Conservation (phyloP, 2,329 filamentous ascomycete species). For the Harringtonia aguacate region DNA sequence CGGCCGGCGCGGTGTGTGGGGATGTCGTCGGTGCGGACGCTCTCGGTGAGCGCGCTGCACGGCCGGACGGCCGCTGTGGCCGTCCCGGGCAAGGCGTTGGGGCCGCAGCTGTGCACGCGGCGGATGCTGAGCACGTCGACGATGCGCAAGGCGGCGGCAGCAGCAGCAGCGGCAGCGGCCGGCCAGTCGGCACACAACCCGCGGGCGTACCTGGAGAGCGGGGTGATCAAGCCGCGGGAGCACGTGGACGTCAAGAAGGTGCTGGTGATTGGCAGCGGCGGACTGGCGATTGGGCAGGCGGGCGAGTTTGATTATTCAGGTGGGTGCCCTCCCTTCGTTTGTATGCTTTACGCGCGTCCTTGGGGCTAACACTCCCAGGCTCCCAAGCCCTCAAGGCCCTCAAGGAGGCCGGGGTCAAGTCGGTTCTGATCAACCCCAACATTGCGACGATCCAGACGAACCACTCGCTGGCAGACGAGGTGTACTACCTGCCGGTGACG, state of each 20-base stretch:
- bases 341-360: too few species aligned
- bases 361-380: conserved; percentile 20
- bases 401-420: conserved; percentile 96
- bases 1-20: conserved; percentile 29
- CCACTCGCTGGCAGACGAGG: conserved; percentile 95
- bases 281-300: conserved; percentile 91
- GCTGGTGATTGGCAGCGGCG: conserved; percentile 89
- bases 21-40: too few species aligned
- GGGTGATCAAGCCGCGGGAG: conserved; percentile 68
- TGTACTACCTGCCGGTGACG: conserved; percentile 96
- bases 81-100: not conserved
- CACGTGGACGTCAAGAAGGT: conserved; percentile 93
- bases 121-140: conserved; percentile 33
- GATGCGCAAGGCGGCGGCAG: conserved; percentile 31
- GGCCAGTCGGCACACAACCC: conserved; percentile 66
- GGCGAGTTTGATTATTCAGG: conserved; percentile 97
- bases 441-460: conserved; percentile 98
- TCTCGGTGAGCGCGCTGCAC: conserved; percentile 5
- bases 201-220: conserved; percentile 81
- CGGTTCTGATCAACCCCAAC: conserved; percentile 96
- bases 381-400: conserved; percentile 94
- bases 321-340: too few species aligned
- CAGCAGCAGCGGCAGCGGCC: conserved; percentile 29
- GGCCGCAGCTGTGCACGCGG: conserved; percentile 17
- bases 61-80: conserved; percentile 20